A percentile compares a stretch with the other conserved stretches of the same genome.
These are phyloP conservation scores for Eremomyces bilateralis DNA, from an alignment of 495 filamentous ascomycete genomes.

Conservation along the genomic window DNA sequence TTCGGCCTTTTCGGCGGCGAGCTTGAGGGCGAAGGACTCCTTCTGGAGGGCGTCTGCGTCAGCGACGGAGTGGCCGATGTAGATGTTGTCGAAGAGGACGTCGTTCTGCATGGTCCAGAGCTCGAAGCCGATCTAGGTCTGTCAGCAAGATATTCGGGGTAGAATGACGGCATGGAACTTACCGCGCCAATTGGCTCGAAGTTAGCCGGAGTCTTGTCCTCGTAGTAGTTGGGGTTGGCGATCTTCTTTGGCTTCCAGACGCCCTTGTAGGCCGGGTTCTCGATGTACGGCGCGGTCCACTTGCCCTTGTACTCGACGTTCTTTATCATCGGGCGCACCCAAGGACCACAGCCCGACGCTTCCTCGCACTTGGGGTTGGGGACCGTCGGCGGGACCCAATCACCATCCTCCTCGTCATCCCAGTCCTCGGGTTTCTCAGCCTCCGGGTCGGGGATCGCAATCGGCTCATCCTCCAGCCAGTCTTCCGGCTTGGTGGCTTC, in stretches of 20 bases:
- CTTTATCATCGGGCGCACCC: conserved; percentile 78
- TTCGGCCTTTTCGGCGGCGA: conserved; percentile 58
- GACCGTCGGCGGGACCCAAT: conserved; percentile 87
- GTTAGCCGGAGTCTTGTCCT: conserved; percentile 93
- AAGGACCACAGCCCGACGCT: conserved; percentile 81
- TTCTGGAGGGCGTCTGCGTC: conserved; percentile 80
- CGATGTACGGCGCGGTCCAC: conserved; percentile 83
- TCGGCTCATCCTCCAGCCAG: conserved; percentile 87
- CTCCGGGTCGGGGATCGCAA: conserved; percentile 77
- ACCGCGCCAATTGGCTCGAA: conserved; percentile 96
- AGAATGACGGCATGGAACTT: conserved; percentile 22
- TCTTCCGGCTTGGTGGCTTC: conserved; percentile 80
- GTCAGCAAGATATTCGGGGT: conserved; percentile 5
- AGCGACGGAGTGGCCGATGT: conserved; percentile 91
- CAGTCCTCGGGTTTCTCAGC: conserved; percentile 98
- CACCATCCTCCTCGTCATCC: conserved; percentile 99
- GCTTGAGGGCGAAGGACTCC: conserved; percentile 88
- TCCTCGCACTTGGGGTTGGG: conserved; percentile 93
- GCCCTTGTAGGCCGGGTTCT: conserved; percentile 98
- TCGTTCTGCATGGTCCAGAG: conserved; percentile 99
- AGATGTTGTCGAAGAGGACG: conserved; percentile 99
- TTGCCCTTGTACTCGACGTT: conserved; percentile 99
- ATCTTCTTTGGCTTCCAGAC: conserved; percentile 89
- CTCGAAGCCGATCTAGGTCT: conserved; percentile 69
- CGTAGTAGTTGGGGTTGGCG: conserved; percentile 86